Evolutionary conservation across 306 rosid species (phyloP), one percentile per base, ranked within the genome.

Genomic region (Cucumis sativus): DNA sequence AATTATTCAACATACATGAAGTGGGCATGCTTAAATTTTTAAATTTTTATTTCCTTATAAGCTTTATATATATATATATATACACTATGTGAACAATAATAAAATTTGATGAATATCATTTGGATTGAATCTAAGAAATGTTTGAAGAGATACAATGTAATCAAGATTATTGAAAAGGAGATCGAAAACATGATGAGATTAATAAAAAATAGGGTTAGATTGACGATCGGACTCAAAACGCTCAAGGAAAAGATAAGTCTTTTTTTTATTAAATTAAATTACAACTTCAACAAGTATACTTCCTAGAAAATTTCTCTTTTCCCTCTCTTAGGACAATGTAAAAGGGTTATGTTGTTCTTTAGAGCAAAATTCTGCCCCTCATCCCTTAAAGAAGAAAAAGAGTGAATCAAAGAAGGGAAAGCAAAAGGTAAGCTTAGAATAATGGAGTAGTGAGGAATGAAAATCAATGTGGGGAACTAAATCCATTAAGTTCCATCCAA

Each of bases 381-480:
- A 28, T 6, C 23, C 20, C 47, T 2, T 16, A 28, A 28, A 28
- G 30, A 28, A 28, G 30, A 28, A 67, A 6, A 67, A 68, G 55
- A 43, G 49, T 5, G 37, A 69, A 69, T 2, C 56, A 69, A 20
- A 45, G 37, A 41, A 20, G 3, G 3, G 37, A 69, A 69, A 69
- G 75, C 39, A 69, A 69, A 69, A 69, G 75, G 37, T 69, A 62
- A 4, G 54, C 30, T 5, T 47, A 0, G 25, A 8, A 23, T 33
- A 60, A 21, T 25, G 65, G 35, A 39, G 55, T 67, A 39, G 55
- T 67, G 43, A 69, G 75, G 75, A 20, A 43, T 69, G 75, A 45
- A 28, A 28, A 69, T 69, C 75, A 45, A 69, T 69, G 57, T 69
- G 75, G 75, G 75, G 75, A 21, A 45, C 75, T 69, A 69, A 69